Evolutionary conservation across 2,329 filamentous ascomycete genomes (phyloP).

Genomic region (Phyllosticta citribraziliensis): DNA sequence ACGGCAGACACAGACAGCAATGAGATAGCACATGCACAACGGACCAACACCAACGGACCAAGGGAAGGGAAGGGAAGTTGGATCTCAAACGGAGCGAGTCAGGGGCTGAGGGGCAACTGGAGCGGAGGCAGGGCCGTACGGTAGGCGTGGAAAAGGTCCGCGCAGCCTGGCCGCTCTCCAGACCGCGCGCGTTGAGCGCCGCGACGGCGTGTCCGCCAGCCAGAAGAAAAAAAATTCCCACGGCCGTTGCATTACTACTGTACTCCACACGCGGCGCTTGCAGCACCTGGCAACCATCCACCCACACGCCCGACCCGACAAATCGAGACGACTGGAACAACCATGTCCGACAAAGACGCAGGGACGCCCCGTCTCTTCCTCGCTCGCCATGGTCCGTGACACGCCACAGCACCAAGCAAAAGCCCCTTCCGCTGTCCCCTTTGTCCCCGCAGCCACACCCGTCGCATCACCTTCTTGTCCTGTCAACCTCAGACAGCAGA

Average conservation of each 20-base stretch:
- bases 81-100: not conserved
- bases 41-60: not conserved
- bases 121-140: not conserved
- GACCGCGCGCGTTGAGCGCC: not conserved
- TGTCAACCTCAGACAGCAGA: not conserved
- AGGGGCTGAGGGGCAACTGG: not conserved
- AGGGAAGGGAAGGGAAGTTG: not conserved
- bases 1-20: not conserved
- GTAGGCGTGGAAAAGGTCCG: not conserved
- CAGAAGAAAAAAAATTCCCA: not conserved
- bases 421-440: not conserved
- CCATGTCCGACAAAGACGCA: conserved; percentile 17
- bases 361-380: conserved; percentile 17
- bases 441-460: not conserved
- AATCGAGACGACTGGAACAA: not conserved
- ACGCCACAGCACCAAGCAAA: not conserved
- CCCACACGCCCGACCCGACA: not conserved
- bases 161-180: not conserved
- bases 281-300: not conserved
- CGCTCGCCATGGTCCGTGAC: conserved; percentile 16
- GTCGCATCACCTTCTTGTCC: not conserved
- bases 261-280: not conserved
- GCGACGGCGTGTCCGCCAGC: too few relatives aligned
- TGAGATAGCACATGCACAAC: not conserved
- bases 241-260: too few relatives aligned